Evolutionary conservation across 2,329 filamentous ascomycete genomes (phyloP), one percentile per base, ranked within the genome.

Genomic region (Fusarium sp.): DNA sequence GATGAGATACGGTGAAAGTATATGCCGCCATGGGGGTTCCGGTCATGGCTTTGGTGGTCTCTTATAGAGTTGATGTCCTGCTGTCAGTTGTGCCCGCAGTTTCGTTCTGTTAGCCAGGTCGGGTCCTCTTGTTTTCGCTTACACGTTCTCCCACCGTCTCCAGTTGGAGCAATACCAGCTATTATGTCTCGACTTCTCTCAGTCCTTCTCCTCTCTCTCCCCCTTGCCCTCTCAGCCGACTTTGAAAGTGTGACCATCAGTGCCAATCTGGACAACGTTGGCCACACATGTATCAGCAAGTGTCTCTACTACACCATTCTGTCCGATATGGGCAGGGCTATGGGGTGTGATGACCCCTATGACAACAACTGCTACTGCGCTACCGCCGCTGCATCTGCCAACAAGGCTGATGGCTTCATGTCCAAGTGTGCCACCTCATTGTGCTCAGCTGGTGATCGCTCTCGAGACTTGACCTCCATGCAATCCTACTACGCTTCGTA

Each of bases 321-420:
- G 14, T 47, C 35, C 41, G 75, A 78, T 42, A 56, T 78, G 47
- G 77, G 73, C 11, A 24, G 20, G 4, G 77, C 66, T 28, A 70
- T 78, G 64, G 72, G 72, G 26, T 78, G 77, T 44, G 77, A 44
- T 26, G 13, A 42, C 4, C 77, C 77, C 2, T 78, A 75, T 42
- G 72, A 78, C 4, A 78, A 78, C 36, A 67, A 71, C 35, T 78
- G 77, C 31, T 78, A 76, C 58, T 78, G 77, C 31, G 76, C 77
- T 35, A 78, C 77, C 0, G 73, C 56, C 6, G 39, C 68, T 15
- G 73, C 53, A 1, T 77, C 76, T 8, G 70, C 55, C 13, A 69
- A 72, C 9, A 64, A 69, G 22, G 77, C 77, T 1, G 74, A 60
- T 50, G 36, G 28, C 15, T 70, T 61, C 30, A 72, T 78, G 69